Evolutionary conservation across 164 flowering plant species (phyloP), one percentile per base, ranked within the genome.

Genomic region (Vitis vinifera): DNA sequence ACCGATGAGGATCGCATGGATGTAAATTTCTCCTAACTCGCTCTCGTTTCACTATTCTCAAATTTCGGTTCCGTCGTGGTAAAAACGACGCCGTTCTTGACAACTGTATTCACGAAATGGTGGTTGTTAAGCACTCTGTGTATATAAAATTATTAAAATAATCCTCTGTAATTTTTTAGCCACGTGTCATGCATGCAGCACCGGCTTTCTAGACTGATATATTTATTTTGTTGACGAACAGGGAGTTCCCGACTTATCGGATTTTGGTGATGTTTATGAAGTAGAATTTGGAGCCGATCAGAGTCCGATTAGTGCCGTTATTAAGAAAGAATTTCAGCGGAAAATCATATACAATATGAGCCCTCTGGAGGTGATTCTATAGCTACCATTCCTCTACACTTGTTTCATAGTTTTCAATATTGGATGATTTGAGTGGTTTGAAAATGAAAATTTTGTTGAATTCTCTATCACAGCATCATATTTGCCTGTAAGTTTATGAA

Each of bases 191-290:
- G 44, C 44, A 37, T 37, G 44, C 44, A 37, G 44, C 27, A 19
- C 23, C 23, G 44, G 2, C 44, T 37, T 37, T 37, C 44, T 8
- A 37, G 44, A 37, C 44, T 37, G 44, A 37, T 37, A 13, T 55
- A 15, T 31, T 29, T 9, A 31, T 27, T 27, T 61, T 29, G 31
- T 29, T 61, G 37, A 23, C 1, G 23, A 51, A 53, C 83, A 93
- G 96, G 97, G 92, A 50, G 73, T 67, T 10, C 94, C 96, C 0
- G 88, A 88, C 63, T 76, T 88, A 66, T 81, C 89, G 0, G 82
- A 76, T 51, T 81, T 15, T 17, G 96, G 89, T 0, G 87, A 88
- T 12, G 83, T 82, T 5, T 77, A 78, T n/a, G 88, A 87, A 4
- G 9, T 83, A 1, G 84, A 75, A 23, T 89, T 79, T 53, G 90